These are phyloP conservation scores for Fusarium sp. DNA, from an alignment of 2,329 filamentous ascomycete species.

Conservation along the genomic window DNA sequence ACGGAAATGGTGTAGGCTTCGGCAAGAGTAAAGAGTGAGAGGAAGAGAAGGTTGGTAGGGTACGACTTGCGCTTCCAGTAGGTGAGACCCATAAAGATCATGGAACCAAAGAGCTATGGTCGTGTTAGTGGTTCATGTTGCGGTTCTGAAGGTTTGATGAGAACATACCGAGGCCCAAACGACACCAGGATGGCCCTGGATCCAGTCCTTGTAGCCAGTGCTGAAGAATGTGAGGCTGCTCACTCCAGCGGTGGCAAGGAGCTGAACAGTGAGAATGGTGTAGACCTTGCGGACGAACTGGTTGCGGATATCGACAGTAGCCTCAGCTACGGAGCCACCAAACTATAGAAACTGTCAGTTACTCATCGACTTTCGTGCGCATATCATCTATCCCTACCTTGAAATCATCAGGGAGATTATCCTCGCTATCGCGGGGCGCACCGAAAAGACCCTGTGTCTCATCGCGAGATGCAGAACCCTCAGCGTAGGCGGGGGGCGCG, in stretches of 20 bases:
- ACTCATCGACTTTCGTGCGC: background rate
- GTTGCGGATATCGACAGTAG: constrained; percentile 94
- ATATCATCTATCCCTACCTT: constrained; percentile 67
- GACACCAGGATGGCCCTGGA: constrained; percentile 84
- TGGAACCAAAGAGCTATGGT: constrained; percentile 76
- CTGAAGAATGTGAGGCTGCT: constrained; percentile 90
- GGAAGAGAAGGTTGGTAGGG: constrained; percentile 93
- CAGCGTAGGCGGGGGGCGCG: constrained; percentile 82
- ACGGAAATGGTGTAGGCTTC: constrained; percentile 96
- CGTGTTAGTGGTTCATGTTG: constrained; percentile 33
- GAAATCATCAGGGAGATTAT: constrained; percentile 97
- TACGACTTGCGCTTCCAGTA: constrained; percentile 98
- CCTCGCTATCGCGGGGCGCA: constrained; percentile 80
- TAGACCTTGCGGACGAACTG: constrained; percentile 98
- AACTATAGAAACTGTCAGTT: constrained; percentile 66
- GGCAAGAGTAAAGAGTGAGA: constrained; percentile 86
- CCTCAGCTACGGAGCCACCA: constrained; percentile 91
- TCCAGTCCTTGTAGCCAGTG: constrained; percentile 82
- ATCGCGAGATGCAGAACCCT: constrained; percentile 66
- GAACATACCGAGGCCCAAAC: constrained; percentile 81
- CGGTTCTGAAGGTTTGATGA: background rate
- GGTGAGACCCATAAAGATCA: constrained; percentile 86
- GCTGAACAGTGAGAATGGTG: constrained; percentile 94
- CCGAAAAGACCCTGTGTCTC: constrained; percentile 69
- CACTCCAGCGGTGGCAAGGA: constrained; percentile 84